Evolutionary conservation across 768 basidiomycete genomes (phyloP).

Genomic region (Lactarius hatsudake): DNA sequence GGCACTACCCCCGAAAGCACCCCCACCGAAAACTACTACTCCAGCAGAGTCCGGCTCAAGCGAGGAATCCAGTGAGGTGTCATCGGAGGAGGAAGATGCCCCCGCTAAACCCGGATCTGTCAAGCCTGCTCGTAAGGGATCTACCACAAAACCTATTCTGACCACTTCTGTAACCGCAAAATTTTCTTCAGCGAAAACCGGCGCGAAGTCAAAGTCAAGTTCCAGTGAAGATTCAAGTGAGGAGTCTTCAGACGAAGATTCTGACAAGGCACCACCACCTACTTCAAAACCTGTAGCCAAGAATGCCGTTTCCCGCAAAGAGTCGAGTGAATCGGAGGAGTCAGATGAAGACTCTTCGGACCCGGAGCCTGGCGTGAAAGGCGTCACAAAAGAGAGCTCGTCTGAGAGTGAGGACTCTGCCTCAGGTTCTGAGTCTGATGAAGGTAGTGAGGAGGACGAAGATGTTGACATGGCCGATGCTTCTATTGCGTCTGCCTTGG

Average conservation of each 20-base stretch:
- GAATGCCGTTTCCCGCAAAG: conserved; percentile 31
- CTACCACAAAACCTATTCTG: conserved; percentile 8
- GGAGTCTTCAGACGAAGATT: conserved; percentile 33
- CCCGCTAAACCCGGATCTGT: conserved; percentile 16
- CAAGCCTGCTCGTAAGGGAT: not conserved
- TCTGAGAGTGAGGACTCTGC: conserved; percentile 31
- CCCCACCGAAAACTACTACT: conserved; percentile 22
- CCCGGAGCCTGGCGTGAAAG: conserved; percentile 33
- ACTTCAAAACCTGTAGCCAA: conserved; percentile 26
- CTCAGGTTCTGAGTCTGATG: conserved; percentile 28
- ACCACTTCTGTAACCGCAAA: conserved; percentile 7
- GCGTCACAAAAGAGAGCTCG: conserved; percentile 31
- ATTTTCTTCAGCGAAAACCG: not conserved
- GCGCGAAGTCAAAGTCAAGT: conserved; percentile 5
- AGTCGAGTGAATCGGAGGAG: conserved; percentile 20
- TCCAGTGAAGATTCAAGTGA: conserved; percentile 27
- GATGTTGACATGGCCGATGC: conserved; percentile 60
- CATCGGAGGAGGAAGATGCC: conserved; percentile 23
- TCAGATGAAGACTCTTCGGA: conserved; percentile 33
- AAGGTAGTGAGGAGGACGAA: conserved; percentile 39
- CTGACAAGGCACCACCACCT: conserved; percentile 30
- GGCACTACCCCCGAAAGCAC: conserved; percentile 35
- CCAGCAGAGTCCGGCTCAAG: conserved; percentile 21
- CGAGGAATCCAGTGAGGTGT: conserved; percentile 20
- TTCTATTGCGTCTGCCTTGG: conserved; percentile 36